Base-by-base conservation (phyloP, 2,329 filamentous ascomycete species). In the Orbilia brochopaga region DNA sequence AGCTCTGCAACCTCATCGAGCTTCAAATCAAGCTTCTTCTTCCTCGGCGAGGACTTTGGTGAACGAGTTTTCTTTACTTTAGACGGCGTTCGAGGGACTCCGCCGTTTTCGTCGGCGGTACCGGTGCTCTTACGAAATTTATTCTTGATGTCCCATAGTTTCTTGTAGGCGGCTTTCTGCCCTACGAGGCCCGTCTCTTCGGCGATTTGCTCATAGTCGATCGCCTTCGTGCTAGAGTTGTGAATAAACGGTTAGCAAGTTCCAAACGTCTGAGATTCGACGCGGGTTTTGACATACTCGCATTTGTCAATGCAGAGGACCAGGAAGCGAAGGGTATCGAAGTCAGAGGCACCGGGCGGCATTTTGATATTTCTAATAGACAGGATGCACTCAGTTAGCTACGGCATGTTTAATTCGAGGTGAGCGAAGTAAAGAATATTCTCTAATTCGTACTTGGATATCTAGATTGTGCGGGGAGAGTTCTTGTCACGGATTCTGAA, bases 221-320 rank as follows among this genome's bases (percentile, higher is more conserved):
- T 70, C 1, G 32, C n/a, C 51, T 70, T 70, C 7, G 59, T 70
- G n/a, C 66, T 70, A 40, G 17, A 15, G 2, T 19, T 35, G 19
- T n/a, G 42, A 4, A 17, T 32, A 52, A 10, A 59, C 7, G 19
- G 19, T 58, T 44, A 58, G 42, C 42, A 11, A 5, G 21, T 19
- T 21, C 17, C 24, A 54, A 54, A 15, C 17, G 8, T 10, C 2
- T 27, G 2, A 30, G 11, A 4, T 32, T 6, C 24, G n/a, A 19
- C 8, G 24, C 15, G 23, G 27, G 19, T 37, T 8, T 2, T 23
- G 11, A 70, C 66, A 51, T 64, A 70, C 66, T 70, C 66, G 66
- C 66, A 70, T 51, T 70, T 70, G 1, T 70, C 66, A 42, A 70
- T 32, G n/a, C 66, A 70, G 1, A 70, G 50, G 11, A 70, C 35